A percentile compares a stretch with the other conserved stretches of the same genome.
These are phyloP conservation scores for Hydrangea macrophylla DNA, from an alignment of 148 eudicot genomes.

Conservation along the genomic window DNA sequence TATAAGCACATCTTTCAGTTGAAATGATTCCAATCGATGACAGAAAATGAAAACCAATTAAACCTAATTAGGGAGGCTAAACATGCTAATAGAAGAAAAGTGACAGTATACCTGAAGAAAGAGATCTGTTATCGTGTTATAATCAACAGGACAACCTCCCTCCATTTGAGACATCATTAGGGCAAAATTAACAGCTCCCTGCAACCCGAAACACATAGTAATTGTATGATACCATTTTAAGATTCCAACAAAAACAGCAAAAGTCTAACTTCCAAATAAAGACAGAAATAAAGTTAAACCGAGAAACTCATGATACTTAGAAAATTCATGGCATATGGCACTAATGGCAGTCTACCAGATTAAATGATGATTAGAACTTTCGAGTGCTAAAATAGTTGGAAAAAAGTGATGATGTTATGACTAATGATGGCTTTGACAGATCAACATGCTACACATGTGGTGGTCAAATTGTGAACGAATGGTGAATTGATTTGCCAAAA, in stretches of 20 bases:
- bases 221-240: background rate
- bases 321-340: background rate
- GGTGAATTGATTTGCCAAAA: too few relatives aligned
- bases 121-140: slow-evolving; percentile 84
- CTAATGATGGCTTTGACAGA: background rate
- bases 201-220: slow-evolving; percentile 20
- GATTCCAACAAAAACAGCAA: background rate
- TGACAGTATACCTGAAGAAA: slow-evolving; percentile 73
- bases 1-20: background rate
- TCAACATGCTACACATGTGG: too few relatives aligned
- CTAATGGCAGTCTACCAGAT: too few relatives aligned
- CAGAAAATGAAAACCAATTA: background rate
- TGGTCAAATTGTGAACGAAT: too few relatives aligned
- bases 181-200: slow-evolving; percentile 99
- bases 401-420: background rate
- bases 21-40: background rate
- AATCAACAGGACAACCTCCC: slow-evolving; percentile 91
- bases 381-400: background rate
- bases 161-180: slow-evolving; percentile 98
- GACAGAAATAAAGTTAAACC: too few relatives aligned
- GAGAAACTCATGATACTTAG: too few relatives aligned
- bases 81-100: background rate
- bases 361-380: background rate
- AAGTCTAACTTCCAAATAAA: too few relatives aligned
- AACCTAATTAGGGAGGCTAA: background rate